Base-by-base conservation (phyloP, 2,329 filamentous ascomycete species). In the Botryosphaeria agaves region DNA sequence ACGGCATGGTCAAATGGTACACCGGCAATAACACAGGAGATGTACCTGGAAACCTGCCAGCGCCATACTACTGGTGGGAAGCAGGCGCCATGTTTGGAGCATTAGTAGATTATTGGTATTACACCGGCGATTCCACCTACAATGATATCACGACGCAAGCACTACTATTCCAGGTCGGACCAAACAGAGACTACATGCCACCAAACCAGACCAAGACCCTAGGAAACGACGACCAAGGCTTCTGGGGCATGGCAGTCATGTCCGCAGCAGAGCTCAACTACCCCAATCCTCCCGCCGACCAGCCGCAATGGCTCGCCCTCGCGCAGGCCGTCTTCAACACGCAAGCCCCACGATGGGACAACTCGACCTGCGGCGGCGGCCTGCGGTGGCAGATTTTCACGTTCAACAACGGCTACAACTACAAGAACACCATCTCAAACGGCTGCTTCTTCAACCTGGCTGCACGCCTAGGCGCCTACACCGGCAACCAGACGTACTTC, bases 21-120 rank as follows among this genome's bases (percentile, higher is more conserved):
- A 52, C 49, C 23, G 66, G 66, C 12, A 65, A 70, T 36, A 41
- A 56, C 28, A 57, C 62, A 2, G 62, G 61, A 11, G 52, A 55
- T 6, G 60, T 60, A 14, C 64, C 63, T 6, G 66, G 66, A 28
- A 52, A 65, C 32, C 55, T 84, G 18, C 69, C 72, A 3, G 49
- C 61, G 17, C 76, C 76, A 36, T 76, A 76, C 48, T 80, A 79
- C 59, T 82, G 76, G 76, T 82, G 76, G 76, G 71, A 81, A 46
- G 71, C 70, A 7, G 49, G 49, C n/a, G 48, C 43, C 32, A 52
- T 82, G 54, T 77, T 76, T 62, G 70, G 73, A 37, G 67, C 72
- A 1, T 56, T 77, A 41, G 60, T 81, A 26, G 73, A 80, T 49
- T 81, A 81, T 49, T 76, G 72, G 68, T 66, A 73, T 37, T 62